Conservation (phyloP, 345 rosid genomes). For the Acer negundo region DNA sequence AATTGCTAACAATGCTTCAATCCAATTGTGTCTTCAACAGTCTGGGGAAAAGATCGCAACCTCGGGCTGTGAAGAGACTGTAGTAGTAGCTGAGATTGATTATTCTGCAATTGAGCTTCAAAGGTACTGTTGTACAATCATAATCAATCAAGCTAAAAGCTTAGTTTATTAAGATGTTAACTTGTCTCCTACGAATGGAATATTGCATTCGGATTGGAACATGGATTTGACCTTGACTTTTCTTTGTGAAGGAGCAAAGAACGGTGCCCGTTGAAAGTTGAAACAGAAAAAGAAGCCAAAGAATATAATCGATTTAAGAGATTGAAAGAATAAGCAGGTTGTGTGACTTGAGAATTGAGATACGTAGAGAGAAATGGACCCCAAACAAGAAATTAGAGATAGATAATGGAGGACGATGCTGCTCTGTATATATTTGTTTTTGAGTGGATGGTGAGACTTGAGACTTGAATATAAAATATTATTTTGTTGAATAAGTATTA, state of each 20-base stretch:
- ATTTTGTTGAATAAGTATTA: no score
- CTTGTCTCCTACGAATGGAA: not conserved
- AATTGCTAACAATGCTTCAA: not conserved
- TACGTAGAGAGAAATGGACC: constrained; percentile 28
- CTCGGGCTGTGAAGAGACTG: constrained; percentile 20
- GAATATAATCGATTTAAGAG: constrained; percentile 29
- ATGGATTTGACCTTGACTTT: not conserved
- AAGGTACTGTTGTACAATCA: constrained; percentile 1
- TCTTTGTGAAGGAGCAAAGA: constrained; percentile 26
- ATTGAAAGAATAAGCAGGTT: not conserved
- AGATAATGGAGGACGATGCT: not conserved
- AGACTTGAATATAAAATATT: not conserved
- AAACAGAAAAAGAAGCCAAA: not conserved
- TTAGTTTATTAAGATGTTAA: not conserved
- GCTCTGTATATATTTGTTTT: not conserved
- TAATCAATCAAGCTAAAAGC: no score
- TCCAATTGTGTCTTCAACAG: constrained; percentile 2
- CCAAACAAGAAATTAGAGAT: constrained; percentile 12
- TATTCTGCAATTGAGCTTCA: constrained; percentile 16
- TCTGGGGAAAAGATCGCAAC: constrained; percentile 28
- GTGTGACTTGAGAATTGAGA: not conserved
- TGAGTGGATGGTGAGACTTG: not conserved
- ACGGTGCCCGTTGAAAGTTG: constrained; percentile 4
- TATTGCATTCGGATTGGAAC: not conserved
- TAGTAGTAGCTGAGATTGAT: constrained; percentile 29